Evolutionary conservation across 2,329 filamentous ascomycete species (phyloP), one percentile per base, ranked within the genome.

Genomic region (Cercospora zeae-maydis): DNA sequence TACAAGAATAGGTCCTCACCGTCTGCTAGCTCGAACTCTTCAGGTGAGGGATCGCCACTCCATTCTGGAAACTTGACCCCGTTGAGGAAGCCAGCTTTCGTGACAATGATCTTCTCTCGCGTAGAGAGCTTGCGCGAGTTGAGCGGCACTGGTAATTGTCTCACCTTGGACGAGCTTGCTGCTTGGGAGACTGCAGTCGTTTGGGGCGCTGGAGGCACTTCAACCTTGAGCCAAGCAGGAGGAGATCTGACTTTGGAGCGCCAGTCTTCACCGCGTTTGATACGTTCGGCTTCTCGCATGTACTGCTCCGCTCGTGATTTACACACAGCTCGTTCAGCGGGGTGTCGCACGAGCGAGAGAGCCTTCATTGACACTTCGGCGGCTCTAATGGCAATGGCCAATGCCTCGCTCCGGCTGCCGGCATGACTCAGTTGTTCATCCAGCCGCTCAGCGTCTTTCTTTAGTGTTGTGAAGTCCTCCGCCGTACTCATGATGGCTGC

Each of bases 1-100:
- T 82, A 91, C 90, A 78, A 82, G 74, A 88, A 96, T n/a, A 78
- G 74, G 6, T 77, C 75, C 39, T 80, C 78, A n/a, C 80, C 81
- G 2, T 81, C 74, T 5, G 74, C 68, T 30, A 82, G 75, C 33
- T 81, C 75, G 69, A 97, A 96, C 31, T 89, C 85, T 4, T 81
- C 75, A 0, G 83, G 75, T 3, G 76, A 74, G 0, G 91, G 88
- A 30, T 86, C 80, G 1, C 76, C 77, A n/a, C 84, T 84, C 95
- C 95, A 99, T 0, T 90, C 92, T 10, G 90, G 92, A 69, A 96
- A 98, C 19, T 89, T 82, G 71, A 87, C 89, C 0, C 89, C 91
- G 73, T 96, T 91, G 19, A 99, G 82, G 60, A 86, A 88, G 4
- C 93, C 95, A 3, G 88, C 87, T 72, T 88, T 87, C 1, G 90